Conservation (phyloP, 768 basidiomycete genomes). For the Lepiota venenata region DNA sequence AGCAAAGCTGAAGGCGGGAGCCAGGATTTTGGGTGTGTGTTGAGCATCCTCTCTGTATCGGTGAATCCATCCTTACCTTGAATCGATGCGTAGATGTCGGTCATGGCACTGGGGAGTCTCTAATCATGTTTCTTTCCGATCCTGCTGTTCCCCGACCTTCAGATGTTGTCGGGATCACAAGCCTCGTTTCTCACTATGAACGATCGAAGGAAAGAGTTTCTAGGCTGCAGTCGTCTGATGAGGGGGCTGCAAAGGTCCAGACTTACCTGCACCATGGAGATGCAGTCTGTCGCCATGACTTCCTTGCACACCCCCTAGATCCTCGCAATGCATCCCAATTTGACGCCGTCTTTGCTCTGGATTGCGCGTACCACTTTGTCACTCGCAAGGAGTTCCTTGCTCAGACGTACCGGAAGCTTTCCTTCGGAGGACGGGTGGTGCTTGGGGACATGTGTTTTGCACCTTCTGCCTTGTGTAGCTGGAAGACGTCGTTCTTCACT, state of each 20-base stretch:
- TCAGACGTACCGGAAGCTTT: constrained; percentile 44
- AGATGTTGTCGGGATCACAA: constrained; percentile 55
- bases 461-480: constrained; percentile 19
- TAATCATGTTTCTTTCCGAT: constrained; percentile 49
- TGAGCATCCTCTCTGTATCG: not conserved
- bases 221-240: constrained; percentile 18
- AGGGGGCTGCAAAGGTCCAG: constrained; percentile 17
- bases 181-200: constrained; percentile 42
- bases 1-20: constrained; percentile 36
- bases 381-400: constrained; percentile 48
- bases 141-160: constrained; percentile 43
- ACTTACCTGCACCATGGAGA: constrained; percentile 46
- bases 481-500: constrained; percentile 23
- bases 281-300: constrained; percentile 37
- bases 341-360: constrained; percentile 54
- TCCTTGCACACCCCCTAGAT: constrained; percentile 40
- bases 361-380: constrained; percentile 69
- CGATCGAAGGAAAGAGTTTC: constrained; percentile 42
- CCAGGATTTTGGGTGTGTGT: constrained; percentile 49
- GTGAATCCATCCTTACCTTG: not conserved
- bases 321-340: constrained; percentile 30
- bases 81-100: constrained; percentile 50
- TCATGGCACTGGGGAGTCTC: constrained; percentile 65
- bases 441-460: constrained; percentile 62
- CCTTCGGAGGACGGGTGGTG: constrained; percentile 48